Evolutionary conservation across 2,329 filamentous ascomycete species (phyloP), one percentile per base, ranked within the genome.

Genomic region (Colletotrichum noveboracense): DNA sequence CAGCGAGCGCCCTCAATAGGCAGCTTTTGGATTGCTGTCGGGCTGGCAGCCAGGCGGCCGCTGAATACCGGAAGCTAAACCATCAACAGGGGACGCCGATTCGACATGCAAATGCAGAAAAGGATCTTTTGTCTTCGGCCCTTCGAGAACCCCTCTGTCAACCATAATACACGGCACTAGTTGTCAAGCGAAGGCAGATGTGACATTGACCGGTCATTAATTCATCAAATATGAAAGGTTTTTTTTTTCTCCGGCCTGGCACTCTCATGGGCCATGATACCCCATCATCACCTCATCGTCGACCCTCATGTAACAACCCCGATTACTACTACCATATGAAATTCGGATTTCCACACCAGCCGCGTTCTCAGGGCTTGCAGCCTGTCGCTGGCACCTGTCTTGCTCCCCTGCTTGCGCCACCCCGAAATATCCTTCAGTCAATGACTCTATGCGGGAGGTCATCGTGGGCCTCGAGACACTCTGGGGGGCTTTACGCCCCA

Each of bases 81-180:
- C n/a, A 10, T 28, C 55, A 30, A 2, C 38, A 66, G 64, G 64
- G 64, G 38, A 65, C 61, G 36, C 26, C 61, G 14, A 65, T 32
- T 55, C 48, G 36, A 43, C 56, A 18, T 36, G 26, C 58, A 52
- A 30, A 67, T 73, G 61, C 67, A 66, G 28, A 38, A 75, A 75
- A 75, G 12, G 73, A 75, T 75, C 73, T 75, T 75, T 73, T 73
- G 70, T 73, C 32, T 24, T 56, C 64, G 64, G 69, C 64, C 70
- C 70, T 68, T 73, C 65, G 26, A 75, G 48, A 65, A 73, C 58
- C 64, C 24, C 28, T 16, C 64, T 5, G 7, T 48, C 21, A 32
- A 32, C 30, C 62, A 68, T 62, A 34, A 66, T 73, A 34, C 21
- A 70, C 43, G 10, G 58, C 56, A 68, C 70, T 75, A 60, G 24